Percentiles rank a stretch among this genome's conserved stretches.
Evolutionary conservation across 805 yeast genomes (phyloP).

Genomic region (Starmerella sirachaensis): DNA sequence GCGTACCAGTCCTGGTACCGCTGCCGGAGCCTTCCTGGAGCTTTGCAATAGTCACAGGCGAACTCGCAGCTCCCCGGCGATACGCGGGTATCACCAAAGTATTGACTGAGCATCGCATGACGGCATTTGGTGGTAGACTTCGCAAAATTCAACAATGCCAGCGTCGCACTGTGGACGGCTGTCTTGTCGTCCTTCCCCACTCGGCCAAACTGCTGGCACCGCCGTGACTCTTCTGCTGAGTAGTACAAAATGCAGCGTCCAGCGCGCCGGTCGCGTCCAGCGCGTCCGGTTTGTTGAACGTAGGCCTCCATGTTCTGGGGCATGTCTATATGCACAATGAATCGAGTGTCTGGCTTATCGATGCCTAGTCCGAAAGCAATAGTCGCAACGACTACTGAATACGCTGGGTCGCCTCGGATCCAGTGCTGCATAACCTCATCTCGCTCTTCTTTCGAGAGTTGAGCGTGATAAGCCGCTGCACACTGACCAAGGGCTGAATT

Average conservation of each 20-base stretch:
- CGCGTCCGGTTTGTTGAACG: conserved; percentile 96
- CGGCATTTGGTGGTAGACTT: conserved; percentile 59
- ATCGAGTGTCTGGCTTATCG: conserved; percentile 90
- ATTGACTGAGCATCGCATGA: conserved; percentile 70
- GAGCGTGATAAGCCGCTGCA: conserved; percentile 80
- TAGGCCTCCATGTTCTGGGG: conserved; percentile 92
- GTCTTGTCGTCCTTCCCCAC: conserved; percentile 35
- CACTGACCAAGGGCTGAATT: conserved; percentile 48
- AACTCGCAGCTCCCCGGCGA: conserved; percentile 51
- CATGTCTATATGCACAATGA: conserved; percentile 74
- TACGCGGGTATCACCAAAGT: conserved; percentile 83
- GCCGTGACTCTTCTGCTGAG: conserved; percentile 30
- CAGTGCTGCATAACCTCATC: conserved; percentile 55
- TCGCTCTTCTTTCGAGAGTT: conserved; percentile 57
- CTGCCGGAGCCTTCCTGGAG: conserved; percentile 7
- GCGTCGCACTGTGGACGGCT: conserved; percentile 3
- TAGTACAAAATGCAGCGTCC: conserved; percentile 79
- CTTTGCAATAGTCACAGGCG: conserved; percentile 73
- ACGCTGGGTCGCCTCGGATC: conserved; percentile 47
- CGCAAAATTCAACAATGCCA: conserved; percentile 17
- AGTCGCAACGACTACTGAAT: conserved; percentile 85
- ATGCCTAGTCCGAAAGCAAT: conserved; percentile 99
- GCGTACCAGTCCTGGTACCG: conserved; percentile 17
- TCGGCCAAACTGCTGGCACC: conserved; percentile 61
- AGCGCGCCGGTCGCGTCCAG: conserved; percentile 85